Percentiles rank a stretch among this genome's conserved stretches.
Evolutionary conservation across 441 rosid genomes (phyloP).

Genomic region (Croton laevigatus): DNA sequence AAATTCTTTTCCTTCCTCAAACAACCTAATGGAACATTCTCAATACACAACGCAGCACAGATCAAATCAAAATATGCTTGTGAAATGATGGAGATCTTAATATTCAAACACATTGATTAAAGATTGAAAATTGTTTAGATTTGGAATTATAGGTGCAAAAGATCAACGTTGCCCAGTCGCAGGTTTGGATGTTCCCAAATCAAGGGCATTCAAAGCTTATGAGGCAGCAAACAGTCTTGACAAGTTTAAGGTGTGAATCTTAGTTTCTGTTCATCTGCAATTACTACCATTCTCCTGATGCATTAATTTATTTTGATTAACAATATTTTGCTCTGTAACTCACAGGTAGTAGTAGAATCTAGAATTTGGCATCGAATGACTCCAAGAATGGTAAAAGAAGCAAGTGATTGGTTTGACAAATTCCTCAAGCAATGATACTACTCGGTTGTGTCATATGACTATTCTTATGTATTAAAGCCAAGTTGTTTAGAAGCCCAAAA

Average conservation of each 20-base stretch:
- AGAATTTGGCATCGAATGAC: slow-evolving; percentile 76
- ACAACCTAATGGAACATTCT: background rate
- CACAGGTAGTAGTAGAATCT: slow-evolving; percentile 69
- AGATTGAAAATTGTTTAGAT: background rate
- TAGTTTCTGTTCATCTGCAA: background rate
- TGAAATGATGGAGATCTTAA: background rate
- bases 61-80: background rate
- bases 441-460: background rate
- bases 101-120: background rate
- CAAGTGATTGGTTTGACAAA: slow-evolving; percentile 79
- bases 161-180: slow-evolving; percentile 81
- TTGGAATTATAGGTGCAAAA: slow-evolving; percentile 48
- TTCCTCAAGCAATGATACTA: slow-evolving; percentile 40
- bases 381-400: slow-evolving; percentile 65
- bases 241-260: slow-evolving; percentile 55
- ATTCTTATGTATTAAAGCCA: too few relatives aligned
- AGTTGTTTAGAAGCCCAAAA: background rate
- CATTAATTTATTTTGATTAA: background rate
- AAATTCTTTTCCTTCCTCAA: background rate
- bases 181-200: slow-evolving; percentile 52
- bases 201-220: slow-evolving; percentile 45
- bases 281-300: background rate
- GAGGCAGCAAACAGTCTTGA: slow-evolving; percentile 33
- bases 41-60: background rate
- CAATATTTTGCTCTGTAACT: background rate